Conservation (phyloP, 352 stramenopile genomes). For the Globisporangium spiculum region DNA sequence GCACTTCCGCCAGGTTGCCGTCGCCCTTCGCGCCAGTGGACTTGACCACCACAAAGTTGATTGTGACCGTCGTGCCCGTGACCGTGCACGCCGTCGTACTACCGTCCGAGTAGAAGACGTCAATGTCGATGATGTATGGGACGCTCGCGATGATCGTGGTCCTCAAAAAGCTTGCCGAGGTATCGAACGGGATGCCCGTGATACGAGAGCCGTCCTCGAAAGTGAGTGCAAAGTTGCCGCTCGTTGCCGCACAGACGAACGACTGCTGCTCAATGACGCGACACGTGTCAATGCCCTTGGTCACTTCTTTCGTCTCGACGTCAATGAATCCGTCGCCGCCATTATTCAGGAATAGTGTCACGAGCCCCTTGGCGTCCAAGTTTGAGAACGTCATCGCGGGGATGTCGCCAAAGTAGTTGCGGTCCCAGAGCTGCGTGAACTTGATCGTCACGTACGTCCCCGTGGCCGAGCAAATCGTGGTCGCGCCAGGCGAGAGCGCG, state of each 20-base stretch:
- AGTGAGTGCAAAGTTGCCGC: conserved; percentile 62
- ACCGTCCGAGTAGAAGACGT: conserved; percentile 39
- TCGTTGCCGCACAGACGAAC: conserved; percentile 59
- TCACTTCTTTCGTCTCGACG: conserved; percentile 54
- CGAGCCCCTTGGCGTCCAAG: conserved; percentile 50
- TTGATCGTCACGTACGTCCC: conserved; percentile 61
- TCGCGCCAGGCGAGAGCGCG: conserved; percentile 31
- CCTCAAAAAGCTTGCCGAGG: conserved; percentile 38
- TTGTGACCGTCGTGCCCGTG: conserved; percentile 49
- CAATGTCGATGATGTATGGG: conserved; percentile 59
- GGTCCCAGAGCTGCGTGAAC: conserved; percentile 54
- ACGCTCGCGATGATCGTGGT: conserved; percentile 41
- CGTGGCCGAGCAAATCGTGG: conserved; percentile 44
- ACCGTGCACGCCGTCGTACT: conserved; percentile 42
- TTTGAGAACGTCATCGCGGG: conserved; percentile 55
- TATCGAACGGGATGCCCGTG: conserved; percentile 38
- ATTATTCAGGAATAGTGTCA: conserved; percentile 35
- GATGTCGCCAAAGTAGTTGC: conserved; percentile 54
- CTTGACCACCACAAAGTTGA: conserved; percentile 62
- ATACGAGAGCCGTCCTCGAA: conserved; percentile 59
- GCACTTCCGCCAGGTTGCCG: conserved; percentile 47
- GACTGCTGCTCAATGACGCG: conserved; percentile 57
- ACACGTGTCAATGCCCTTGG: conserved; percentile 73
- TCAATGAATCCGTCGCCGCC: conserved; percentile 59
- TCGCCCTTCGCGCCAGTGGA: conserved; percentile 37